Evolutionary conservation across 2,329 filamentous ascomycete genomes (phyloP).

Genomic region (Trichoderma atroviride): DNA sequence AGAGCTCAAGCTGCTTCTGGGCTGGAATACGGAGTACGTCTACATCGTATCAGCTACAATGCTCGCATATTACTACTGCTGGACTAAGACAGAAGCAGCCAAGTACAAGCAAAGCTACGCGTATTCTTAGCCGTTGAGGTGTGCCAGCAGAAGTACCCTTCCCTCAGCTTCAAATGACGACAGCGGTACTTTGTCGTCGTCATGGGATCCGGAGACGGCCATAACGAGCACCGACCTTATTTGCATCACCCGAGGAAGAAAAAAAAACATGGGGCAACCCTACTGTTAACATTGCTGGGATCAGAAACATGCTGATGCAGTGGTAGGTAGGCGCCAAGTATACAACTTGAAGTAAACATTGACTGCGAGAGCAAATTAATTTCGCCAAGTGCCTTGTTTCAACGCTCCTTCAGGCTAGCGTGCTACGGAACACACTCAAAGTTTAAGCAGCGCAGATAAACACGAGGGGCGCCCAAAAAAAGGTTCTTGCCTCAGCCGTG

Average conservation of each 20-base stretch:
- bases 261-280: background rate
- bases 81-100: conserved; percentile 16
- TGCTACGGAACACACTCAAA: conserved; percentile 25
- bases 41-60: background rate
- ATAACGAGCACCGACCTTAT: background rate
- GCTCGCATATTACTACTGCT: background rate
- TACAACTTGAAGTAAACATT: background rate
- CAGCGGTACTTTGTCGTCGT: background rate
- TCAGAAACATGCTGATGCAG: background rate
- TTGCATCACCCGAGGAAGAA: background rate
- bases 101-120: conserved; percentile 13
- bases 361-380: background rate
- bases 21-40: background rate
- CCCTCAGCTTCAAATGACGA: background rate
- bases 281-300: background rate
- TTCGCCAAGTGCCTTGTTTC: conserved; percentile 9
- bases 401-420: conserved; percentile 18
- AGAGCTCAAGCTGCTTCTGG: background rate
- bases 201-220: background rate
- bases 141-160: background rate
- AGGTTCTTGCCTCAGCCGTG: conserved; percentile 22
- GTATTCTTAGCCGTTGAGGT: conserved; percentile 4
- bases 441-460: background rate
- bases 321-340: background rate
- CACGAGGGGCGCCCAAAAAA: background rate